These are phyloP conservation scores for Wickerhamomyces strasburgensis DNA, from an alignment of 805 yeast genomes.

Conservation along the genomic window DNA sequence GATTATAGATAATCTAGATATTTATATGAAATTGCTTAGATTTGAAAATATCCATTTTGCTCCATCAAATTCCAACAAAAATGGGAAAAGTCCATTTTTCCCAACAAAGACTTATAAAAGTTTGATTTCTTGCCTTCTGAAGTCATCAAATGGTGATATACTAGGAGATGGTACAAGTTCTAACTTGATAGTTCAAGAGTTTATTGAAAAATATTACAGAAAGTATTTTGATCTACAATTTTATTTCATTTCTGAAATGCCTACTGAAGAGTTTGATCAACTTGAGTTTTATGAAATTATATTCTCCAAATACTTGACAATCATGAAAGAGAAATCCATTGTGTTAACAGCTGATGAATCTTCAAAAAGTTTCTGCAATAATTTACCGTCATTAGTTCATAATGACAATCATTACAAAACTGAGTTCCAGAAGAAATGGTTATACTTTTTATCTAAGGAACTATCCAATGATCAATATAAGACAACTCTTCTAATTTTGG, in stretches of 20 bases:
- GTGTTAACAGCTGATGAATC: constrained; percentile 31
- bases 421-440: constrained; percentile 68
- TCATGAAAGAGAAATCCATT: constrained; percentile 32
- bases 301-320: constrained; percentile 34
- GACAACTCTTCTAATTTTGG: constrained; percentile 62
- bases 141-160: constrained; percentile 33
- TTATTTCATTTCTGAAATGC: constrained; percentile 56
- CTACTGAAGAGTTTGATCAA: constrained; percentile 18
- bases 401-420: constrained; percentile 46
- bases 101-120: constrained; percentile 49
- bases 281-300: constrained; percentile 9
- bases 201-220: constrained; percentile 47
- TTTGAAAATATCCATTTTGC: constrained; percentile 52
- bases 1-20: constrained; percentile 50
- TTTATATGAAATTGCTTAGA: constrained; percentile 48
- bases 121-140: constrained; percentile 35
- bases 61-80: constrained; percentile 29
- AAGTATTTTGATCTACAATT: constrained; percentile 74
- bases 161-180: constrained; percentile 44
- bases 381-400: constrained; percentile 42
- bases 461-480: constrained; percentile 56
- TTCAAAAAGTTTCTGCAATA: constrained; percentile 34
- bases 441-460: constrained; percentile 46
- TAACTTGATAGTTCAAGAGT: constrained; percentile 49
- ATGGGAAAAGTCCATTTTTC: constrained; percentile 46